These are phyloP conservation scores for Aspergillus wentii DNA, from an alignment of 495 filamentous ascomycete species.

Conservation along the genomic window DNA sequence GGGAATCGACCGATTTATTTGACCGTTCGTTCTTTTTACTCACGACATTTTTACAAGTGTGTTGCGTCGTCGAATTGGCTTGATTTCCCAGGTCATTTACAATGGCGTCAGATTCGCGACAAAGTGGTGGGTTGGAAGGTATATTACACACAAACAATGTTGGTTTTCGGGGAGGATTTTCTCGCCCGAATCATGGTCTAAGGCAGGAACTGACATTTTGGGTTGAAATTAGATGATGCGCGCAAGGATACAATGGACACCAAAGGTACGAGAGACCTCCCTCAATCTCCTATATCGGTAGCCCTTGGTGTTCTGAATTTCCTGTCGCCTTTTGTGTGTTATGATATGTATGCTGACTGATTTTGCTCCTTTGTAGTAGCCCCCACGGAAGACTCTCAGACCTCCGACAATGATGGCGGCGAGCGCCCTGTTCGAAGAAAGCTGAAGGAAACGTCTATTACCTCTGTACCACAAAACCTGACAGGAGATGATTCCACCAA, in stretches of 20 bases:
- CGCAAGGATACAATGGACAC: slow-evolving; percentile 2
- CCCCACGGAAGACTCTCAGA: slow-evolving; percentile 23
- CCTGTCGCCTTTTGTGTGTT: not conserved
- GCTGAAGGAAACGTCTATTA: slow-evolving; percentile 57
- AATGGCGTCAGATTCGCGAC: slow-evolving; percentile 11
- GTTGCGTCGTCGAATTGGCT: too few relatives aligned
- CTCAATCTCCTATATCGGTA: too few relatives aligned
- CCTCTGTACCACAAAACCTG: slow-evolving; percentile 22
- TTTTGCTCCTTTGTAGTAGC: not conserved
- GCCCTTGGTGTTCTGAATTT: too few relatives aligned
- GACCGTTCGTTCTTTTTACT: too few relatives aligned
- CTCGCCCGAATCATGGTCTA: too few relatives aligned
- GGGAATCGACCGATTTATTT: too few relatives aligned
- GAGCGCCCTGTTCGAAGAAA: slow-evolving; percentile 58
- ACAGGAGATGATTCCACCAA: slow-evolving; percentile 9
- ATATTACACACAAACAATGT: too few relatives aligned
- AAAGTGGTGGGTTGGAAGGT: slow-evolving; percentile 8
- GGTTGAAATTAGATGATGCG: slow-evolving; percentile 2
- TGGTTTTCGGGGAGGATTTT: too few relatives aligned
- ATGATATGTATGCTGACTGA: not conserved
- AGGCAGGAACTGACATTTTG: slow-evolving; percentile 4
- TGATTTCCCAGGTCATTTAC: too few relatives aligned
- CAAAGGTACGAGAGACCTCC: slow-evolving; percentile 8
- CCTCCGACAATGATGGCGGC: slow-evolving; percentile 45
- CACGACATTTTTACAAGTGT: too few relatives aligned